These are phyloP conservation scores for Tricholoma terreum DNA, from an alignment of 768 basidiomycete genomes.

Conservation along the genomic window DNA sequence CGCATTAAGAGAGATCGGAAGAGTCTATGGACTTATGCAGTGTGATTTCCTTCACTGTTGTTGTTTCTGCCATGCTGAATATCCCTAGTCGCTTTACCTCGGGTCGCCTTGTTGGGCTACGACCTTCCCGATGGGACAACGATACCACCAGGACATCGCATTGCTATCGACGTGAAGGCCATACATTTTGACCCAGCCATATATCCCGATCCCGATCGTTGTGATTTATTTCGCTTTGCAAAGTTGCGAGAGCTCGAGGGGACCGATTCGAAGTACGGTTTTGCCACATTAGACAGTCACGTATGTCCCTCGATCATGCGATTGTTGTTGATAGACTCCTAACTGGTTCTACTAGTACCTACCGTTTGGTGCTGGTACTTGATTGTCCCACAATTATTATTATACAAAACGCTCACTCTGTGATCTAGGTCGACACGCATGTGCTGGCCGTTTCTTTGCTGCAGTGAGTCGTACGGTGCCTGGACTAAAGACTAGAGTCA, in stretches of 20 bases:
- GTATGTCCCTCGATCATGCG: slow-evolving; percentile 17
- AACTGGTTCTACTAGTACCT: slow-evolving; percentile 26
- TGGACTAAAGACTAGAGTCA: background rate
- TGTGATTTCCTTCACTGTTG: slow-evolving; percentile 17
- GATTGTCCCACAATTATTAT: background rate
- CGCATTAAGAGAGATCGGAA: slow-evolving; percentile 33
- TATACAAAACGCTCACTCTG: background rate
- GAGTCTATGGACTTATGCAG: slow-evolving; percentile 33
- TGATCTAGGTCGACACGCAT: slow-evolving; percentile 32
- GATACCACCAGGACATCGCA: slow-evolving; percentile 29
- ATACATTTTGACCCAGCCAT: slow-evolving; percentile 32
- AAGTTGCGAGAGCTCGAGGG: slow-evolving; percentile 29
- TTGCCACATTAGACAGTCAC: slow-evolving; percentile 32
- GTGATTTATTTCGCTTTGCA: slow-evolving; percentile 36
- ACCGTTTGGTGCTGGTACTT: slow-evolving; percentile 37
- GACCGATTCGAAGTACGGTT: slow-evolving; percentile 30
- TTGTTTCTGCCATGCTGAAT: background rate
- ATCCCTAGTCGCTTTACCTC: slow-evolving; percentile 28
- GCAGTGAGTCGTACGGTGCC: slow-evolving; percentile 21
- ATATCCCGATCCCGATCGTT: slow-evolving; percentile 33
- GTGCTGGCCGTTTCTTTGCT: slow-evolving; percentile 36
- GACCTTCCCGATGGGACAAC: slow-evolving; percentile 30
- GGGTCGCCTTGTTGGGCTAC: slow-evolving; percentile 24
- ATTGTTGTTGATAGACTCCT: background rate
- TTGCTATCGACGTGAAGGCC: slow-evolving; percentile 33